Percentiles rank a stretch among this genome's conserved stretches.
Evolutionary conservation across 371 early-diverging fungal genomes (phyloP).

Genomic region (Rhizopus arrhizus): DNA sequence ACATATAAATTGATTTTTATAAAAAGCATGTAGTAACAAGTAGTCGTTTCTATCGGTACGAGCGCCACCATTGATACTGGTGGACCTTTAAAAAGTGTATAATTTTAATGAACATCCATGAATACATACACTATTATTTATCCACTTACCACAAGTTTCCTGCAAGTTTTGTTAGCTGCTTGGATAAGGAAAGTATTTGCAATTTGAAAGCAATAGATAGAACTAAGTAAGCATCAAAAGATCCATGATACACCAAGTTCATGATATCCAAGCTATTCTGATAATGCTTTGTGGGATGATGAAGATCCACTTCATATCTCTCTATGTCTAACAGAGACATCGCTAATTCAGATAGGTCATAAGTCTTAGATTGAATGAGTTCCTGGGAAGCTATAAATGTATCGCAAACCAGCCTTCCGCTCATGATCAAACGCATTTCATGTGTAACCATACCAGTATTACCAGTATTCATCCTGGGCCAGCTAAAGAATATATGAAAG

Average conservation of each 20-base stretch:
- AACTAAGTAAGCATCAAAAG: constrained; percentile 76
- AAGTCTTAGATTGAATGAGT: constrained; percentile 77
- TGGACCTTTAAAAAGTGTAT: constrained; percentile 30
- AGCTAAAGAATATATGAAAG: constrained; percentile 27
- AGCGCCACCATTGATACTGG: constrained; percentile 77
- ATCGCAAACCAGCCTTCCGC: constrained; percentile 92
- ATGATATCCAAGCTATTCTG: constrained; percentile 53
- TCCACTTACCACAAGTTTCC: constrained; percentile 83
- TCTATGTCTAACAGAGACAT: constrained; percentile 65
- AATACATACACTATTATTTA: background rate
- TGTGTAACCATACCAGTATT: constrained; percentile 69
- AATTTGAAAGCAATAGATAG: constrained; percentile 76
- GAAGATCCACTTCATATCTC: constrained; percentile 77
- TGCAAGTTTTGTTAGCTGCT: constrained; percentile 86
- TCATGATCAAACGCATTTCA: constrained; percentile 59
- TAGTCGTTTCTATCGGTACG: constrained; percentile 97
- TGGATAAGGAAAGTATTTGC: constrained; percentile 85
- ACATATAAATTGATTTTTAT: constrained; percentile 75
- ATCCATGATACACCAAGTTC: constrained; percentile 71
- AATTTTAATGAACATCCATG: background rate
- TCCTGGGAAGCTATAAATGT: constrained; percentile 86
- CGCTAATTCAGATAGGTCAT: constrained; percentile 74
- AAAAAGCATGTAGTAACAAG: constrained; percentile 95
- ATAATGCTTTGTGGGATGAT: constrained; percentile 66
- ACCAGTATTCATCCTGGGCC: constrained; percentile 76